These are phyloP conservation scores for Calocera viscosa DNA, from an alignment of 768 basidiomycete genomes.

Conservation along the genomic window DNA sequence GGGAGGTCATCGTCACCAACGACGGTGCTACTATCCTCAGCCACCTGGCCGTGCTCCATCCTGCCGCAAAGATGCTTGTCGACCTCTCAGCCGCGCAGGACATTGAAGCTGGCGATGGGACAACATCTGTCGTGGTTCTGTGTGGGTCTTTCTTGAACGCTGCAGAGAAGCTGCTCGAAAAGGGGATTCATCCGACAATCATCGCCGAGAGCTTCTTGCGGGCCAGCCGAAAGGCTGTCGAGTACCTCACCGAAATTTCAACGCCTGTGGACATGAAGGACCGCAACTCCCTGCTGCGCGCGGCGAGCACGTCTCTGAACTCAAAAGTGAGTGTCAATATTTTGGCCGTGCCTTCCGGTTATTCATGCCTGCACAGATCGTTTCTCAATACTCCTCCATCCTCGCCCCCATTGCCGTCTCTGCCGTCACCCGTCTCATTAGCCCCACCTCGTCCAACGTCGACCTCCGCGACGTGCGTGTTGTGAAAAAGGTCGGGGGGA, in stretches of 20 bases:
- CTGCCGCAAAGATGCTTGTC: constrained; percentile 98
- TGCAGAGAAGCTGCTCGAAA: constrained; percentile 90
- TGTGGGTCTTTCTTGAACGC: constrained; percentile 87
- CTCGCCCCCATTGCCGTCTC: constrained; percentile 98
- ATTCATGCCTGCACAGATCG: constrained; percentile 48
- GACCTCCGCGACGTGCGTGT: constrained; percentile 92
- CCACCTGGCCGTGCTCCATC: constrained; percentile 90
- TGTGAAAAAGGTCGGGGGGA: constrained; percentile 97
- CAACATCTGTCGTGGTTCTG: constrained; percentile 91
- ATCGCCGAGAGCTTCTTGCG: constrained; percentile 91
- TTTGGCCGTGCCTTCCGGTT: neutral
- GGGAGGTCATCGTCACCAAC: constrained; percentile 96
- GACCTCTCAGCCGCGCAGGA: constrained; percentile 97
- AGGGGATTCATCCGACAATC: constrained; percentile 90
- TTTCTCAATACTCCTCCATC: constrained; percentile 96
- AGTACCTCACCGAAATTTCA: constrained; percentile 85
- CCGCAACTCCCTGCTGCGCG: constrained; percentile 69
- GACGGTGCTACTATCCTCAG: constrained; percentile 97
- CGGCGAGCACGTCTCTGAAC: constrained; percentile 89
- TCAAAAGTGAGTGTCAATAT: constrained; percentile 56
- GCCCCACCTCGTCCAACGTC: constrained; percentile 81
- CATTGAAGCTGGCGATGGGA: constrained; percentile 96
- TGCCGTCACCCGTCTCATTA: constrained; percentile 83
- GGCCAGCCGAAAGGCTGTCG: constrained; percentile 84
- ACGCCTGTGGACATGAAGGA: constrained; percentile 85